Percentiles rank a stretch among this genome's conserved stretches.
These are phyloP conservation scores for Lathyrus oleraceus DNA, from an alignment of 306 rosid genomes.

Conservation along the genomic window DNA sequence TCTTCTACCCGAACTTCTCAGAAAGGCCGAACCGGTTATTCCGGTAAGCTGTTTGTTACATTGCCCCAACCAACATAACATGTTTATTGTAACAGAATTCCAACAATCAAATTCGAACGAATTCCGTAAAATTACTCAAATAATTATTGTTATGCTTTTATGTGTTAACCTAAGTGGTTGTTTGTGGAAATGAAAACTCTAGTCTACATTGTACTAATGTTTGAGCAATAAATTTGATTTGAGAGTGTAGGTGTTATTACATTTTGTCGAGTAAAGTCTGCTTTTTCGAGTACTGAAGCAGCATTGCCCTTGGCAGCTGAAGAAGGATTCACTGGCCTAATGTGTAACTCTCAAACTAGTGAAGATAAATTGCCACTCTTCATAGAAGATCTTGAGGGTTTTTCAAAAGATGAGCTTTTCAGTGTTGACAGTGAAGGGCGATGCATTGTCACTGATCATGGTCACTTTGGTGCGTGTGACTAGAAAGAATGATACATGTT, in stretches of 20 bases:
- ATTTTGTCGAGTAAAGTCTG: slow-evolving; percentile 84
- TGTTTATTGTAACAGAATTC: no score
- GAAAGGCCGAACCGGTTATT: slow-evolving; percentile 76
- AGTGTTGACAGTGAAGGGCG: slow-evolving; percentile 84
- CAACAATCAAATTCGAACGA: not conserved
- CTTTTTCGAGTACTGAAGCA: slow-evolving; percentile 72
- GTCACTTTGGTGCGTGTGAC: slow-evolving; percentile 59
- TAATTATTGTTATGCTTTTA: not conserved
- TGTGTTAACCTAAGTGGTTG: not conserved
- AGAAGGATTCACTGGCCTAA: slow-evolving; percentile 82
- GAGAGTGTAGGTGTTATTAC: slow-evolving; percentile 75
- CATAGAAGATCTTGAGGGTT: slow-evolving; percentile 62
- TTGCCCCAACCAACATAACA: not conserved
- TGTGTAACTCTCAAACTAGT: slow-evolving; percentile 43
- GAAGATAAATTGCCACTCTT: slow-evolving; percentile 41
- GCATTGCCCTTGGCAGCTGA: slow-evolving; percentile 74
- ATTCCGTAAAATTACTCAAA: not conserved
- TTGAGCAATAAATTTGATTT: slow-evolving; percentile 11
- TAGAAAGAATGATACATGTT: not conserved
- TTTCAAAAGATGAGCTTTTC: slow-evolving; percentile 66
- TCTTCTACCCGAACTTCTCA: slow-evolving; percentile 78
- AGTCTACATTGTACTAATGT: not conserved
- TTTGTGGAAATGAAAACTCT: slow-evolving; percentile 11
- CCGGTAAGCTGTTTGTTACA: slow-evolving; percentile 54
- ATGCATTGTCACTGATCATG: slow-evolving; percentile 82